These are phyloP conservation scores for Pyrrhoderma noxium DNA, from an alignment of 1,284 basidiomycete genomes.

Conservation along the genomic window DNA sequence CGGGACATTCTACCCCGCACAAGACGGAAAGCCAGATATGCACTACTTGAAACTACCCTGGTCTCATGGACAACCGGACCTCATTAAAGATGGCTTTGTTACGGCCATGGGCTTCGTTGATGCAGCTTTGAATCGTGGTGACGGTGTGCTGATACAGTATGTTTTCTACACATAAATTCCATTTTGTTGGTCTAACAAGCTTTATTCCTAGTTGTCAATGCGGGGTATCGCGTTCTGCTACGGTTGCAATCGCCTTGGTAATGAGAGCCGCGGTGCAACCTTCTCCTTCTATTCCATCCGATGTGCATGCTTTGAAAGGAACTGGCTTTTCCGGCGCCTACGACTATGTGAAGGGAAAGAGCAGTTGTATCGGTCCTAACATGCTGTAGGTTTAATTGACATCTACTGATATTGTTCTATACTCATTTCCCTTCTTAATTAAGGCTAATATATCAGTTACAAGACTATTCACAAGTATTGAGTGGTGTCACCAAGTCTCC, in stretches of 20 bases:
- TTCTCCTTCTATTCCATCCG: conserved; percentile 56
- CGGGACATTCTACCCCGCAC: conserved; percentile 36
- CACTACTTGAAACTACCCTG: conserved; percentile 91
- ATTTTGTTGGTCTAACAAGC: conserved; percentile 9
- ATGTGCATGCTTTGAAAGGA: conserved; percentile 68
- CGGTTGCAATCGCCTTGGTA: conserved; percentile 87
- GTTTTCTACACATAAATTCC: conserved; percentile 29
- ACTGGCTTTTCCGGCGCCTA: conserved; percentile 88
- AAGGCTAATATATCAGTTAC: conserved; percentile 92
- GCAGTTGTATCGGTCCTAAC: conserved; percentile 86
- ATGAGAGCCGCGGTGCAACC: conserved; percentile 86
- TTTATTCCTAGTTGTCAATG: conserved; percentile 74
- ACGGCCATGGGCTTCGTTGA: conserved; percentile 79
- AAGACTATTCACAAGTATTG: conserved; percentile 87
- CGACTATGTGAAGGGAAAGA: conserved; percentile 83
- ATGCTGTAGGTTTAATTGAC: conserved; percentile 69
- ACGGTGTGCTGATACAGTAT: conserved; percentile 84
- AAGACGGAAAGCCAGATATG: conserved; percentile 66
- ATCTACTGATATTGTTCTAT: conserved; percentile 13
- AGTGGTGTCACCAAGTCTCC: conserved; percentile 44
- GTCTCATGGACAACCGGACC: conserved; percentile 90
- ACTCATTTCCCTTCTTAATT: conserved; percentile 18
- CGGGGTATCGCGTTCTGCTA: conserved; percentile 92
- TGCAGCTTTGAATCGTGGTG: conserved; percentile 60
- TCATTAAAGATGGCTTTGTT: conserved; percentile 73